phyloP scores from a whole-genome alignment of 257 asterid species.

The Thymus mandschuricus region DNA sequence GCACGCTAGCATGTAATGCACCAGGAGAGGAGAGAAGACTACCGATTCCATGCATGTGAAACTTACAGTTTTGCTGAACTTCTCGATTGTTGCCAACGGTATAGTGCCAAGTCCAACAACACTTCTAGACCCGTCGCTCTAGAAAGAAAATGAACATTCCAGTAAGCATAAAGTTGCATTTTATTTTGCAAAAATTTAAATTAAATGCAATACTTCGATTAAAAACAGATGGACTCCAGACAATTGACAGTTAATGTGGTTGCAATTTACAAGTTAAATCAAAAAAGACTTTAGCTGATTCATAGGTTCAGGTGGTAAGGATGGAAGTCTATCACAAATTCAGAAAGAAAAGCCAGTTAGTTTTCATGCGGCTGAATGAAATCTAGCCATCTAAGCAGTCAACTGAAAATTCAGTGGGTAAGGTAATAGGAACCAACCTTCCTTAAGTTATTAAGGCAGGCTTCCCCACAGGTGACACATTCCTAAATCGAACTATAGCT shows the following conservation, averaged over 20 bases:
- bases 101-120: constrained; percentile 84
- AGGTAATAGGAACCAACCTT: not conserved
- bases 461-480: not conserved
- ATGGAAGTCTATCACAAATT: constrained; percentile 1
- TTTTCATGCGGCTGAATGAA: not conserved
- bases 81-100: constrained; percentile 89
- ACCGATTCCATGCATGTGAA: constrained; percentile 16
- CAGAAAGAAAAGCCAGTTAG: not conserved
- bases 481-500: not conserved
- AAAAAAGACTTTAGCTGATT: not conserved
- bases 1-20: constrained; percentile 10
- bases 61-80: constrained; percentile 88
- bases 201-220: constrained; percentile 1
- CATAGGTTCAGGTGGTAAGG: not conserved
- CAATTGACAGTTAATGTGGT: not conserved
- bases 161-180: constrained; percentile 11
- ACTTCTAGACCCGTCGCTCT: constrained; percentile 96
- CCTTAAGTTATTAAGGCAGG: not conserved
- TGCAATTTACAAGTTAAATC: not conserved
- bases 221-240: not conserved
- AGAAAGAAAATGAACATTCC: constrained; percentile 32
- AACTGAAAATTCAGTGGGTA: constrained; percentile 10
- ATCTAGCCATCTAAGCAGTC: not conserved
- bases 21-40: not conserved
- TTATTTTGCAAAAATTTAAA: constrained; percentile 19